Evolutionary conservation across 106 monocot genomes (phyloP), one percentile per base, ranked within the genome.

Genomic region (Agapanthus africanus): DNA sequence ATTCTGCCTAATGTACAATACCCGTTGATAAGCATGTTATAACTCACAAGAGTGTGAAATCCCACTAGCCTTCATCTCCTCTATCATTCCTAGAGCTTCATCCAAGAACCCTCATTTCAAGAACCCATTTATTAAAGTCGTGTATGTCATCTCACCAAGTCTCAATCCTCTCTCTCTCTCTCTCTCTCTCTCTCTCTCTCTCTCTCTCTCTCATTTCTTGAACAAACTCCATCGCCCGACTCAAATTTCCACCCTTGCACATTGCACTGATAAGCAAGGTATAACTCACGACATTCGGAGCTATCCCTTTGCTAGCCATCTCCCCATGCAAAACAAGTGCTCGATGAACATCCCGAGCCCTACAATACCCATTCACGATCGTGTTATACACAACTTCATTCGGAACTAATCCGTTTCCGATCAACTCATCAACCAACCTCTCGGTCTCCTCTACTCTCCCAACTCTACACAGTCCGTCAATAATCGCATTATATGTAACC

Each of bases 21-120:
- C 41, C 95, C 95, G 78, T 91, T 91, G 59, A 86, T 77, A 41
- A 95, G 79, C 39, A 83, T 81, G 83, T 95, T 95, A 30, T 86
- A 95, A 30, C 83, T 32, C 27, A 77, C 76, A 32, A 86, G 91
- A 81, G 30, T 79, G 81, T 22, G 19, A 39, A 74, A 91, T 73
- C 0, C 88, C 79, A 62, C 68, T 68, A 42, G 61, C 71, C 63
- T 71, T 73, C 87, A 95, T 95, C 73, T 95, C 85, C 59, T 82
- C 78, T 60, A 88, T 66, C 19, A 84, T 63, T 49, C 71, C 26
- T 15, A 85, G 46, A 40, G 88, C 91, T 71, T 95, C 95, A 72
- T 83, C 85, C 76, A 91, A 79, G 71, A 56, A 86, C 31, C 95
- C 91, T 56, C 79, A 79, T 66, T 79, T 91, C 18, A 74, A 83